A percentile compares a stretch with the other conserved stretches of the same genome.
Evolutionary conservation across 305 asterid species (phyloP).

Genomic region (Fraxinus nigra): DNA sequence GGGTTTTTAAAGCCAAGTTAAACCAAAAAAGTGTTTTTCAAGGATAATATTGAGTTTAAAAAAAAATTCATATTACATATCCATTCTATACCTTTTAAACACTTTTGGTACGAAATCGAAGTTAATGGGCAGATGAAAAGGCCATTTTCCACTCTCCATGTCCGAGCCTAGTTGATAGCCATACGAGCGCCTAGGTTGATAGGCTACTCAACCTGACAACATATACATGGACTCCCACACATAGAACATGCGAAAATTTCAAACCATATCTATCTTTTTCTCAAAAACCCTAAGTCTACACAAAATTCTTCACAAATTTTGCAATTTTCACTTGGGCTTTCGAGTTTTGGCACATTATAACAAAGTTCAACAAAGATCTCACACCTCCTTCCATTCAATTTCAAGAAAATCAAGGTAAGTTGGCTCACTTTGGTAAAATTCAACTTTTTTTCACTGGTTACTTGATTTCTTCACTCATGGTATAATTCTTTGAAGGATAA

Average conservation of each 20-base stretch:
- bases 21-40: neutral
- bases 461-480: neutral
- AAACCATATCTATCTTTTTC: neutral
- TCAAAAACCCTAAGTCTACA: neutral
- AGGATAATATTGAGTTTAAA: no score
- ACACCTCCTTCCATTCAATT: neutral
- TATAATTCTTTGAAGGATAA: neutral
- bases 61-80: neutral
- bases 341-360: neutral
- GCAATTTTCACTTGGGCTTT: neutral
- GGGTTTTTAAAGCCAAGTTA: neutral
- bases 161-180: neutral
- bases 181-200: neutral
- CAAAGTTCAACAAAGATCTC: neutral
- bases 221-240: neutral
- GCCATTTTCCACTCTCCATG: neutral
- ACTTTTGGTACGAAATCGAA: neutral
- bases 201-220: neutral
- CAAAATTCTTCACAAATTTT: neutral
- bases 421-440: neutral
- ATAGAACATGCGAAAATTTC: neutral
- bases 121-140: neutral
- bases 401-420: neutral
- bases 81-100: neutral
- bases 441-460: neutral